A percentile compares a stretch with the other conserved stretches of the same genome.
Conservation (phyloP, 2,329 filamentous ascomycete genomes). For the Botryosphaeria agaves region DNA sequence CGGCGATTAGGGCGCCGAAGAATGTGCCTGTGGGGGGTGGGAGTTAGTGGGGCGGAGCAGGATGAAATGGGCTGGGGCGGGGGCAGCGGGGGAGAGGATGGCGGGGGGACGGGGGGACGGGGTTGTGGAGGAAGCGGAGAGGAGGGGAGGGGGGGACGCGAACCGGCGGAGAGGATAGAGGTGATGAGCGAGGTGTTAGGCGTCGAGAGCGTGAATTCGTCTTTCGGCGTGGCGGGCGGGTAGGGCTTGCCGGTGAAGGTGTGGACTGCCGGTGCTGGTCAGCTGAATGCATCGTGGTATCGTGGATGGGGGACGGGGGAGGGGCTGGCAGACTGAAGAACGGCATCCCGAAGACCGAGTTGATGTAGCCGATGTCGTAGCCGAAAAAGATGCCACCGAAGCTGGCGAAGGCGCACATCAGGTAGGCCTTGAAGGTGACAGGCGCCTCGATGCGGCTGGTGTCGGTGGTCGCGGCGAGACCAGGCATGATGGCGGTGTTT, state of each 20-base stretch:
- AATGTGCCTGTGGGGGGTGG: no score
- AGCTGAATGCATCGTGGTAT: conserved; percentile 10
- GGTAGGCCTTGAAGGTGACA: conserved; percentile 26
- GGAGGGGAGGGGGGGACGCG: no score
- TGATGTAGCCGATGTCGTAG: conserved; percentile 64
- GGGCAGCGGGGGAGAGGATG: no score
- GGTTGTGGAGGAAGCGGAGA: background rate
- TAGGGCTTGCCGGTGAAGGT: background rate
- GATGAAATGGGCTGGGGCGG: no score
- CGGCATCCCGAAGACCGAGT: no score
- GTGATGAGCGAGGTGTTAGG: conserved; percentile 40
- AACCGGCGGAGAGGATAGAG: conserved; percentile 58
- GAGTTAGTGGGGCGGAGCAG: no score
- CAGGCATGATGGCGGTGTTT: no score
- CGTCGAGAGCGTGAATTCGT: background rate
- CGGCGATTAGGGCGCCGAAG: conserved; percentile 60
- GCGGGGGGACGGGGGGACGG: no score
- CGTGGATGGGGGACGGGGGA: no score
- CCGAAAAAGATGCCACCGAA: conserved; percentile 53
- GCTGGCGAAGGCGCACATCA: conserved; percentile 29
- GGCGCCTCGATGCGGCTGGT: conserved; percentile 35
- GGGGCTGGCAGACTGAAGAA: conserved; percentile 32
- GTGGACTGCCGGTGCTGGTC: background rate
- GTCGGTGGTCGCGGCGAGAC: conserved; percentile 27
- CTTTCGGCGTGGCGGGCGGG: background rate